Percentiles rank a stretch among this genome's conserved stretches.
phyloP scores from a whole-genome alignment of 106 monocot genomes.

The Vanilla planifolia region DNA sequence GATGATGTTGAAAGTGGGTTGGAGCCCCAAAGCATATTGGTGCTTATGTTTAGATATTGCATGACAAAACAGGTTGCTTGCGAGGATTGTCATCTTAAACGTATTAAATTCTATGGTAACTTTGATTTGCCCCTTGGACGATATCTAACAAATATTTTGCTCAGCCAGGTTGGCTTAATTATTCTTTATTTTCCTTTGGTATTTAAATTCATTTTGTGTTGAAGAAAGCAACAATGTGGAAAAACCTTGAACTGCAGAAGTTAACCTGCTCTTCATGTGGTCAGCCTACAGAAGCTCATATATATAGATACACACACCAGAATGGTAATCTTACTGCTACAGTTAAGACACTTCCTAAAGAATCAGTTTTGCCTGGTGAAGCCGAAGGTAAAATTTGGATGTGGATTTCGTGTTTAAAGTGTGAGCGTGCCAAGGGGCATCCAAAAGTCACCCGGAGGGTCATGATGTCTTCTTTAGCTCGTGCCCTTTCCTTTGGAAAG shows the following conservation, averaged over 20 bases:
- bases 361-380: constrained; percentile 38
- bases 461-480: constrained; percentile 67
- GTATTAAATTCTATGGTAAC: constrained; percentile 87
- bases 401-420: constrained; percentile 92
- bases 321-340: constrained; percentile 83
- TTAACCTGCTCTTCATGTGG: constrained; percentile 63
- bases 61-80: constrained; percentile 53
- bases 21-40: constrained; percentile 71
- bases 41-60: constrained; percentile 57
- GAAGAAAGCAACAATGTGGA: not conserved
- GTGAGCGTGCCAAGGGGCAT: constrained; percentile 41
- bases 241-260: constrained; percentile 33
- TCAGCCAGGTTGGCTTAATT: constrained; percentile 50
- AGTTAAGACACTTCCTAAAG: constrained; percentile 30
- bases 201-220: not conserved
- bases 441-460: constrained; percentile 49
- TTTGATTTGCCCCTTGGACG: constrained; percentile 78
- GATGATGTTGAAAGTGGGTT: constrained; percentile 31
- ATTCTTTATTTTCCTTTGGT: not conserved
- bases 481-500: constrained; percentile 86
- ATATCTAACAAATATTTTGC: constrained; percentile 70
- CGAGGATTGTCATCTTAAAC: constrained; percentile 72
- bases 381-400: constrained; percentile 91
- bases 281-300: constrained; percentile 63
- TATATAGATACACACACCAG: constrained; percentile 75